Conservation (phyloP, 176 grass and related monocot species). For the Thinopyrum elongatum region DNA sequence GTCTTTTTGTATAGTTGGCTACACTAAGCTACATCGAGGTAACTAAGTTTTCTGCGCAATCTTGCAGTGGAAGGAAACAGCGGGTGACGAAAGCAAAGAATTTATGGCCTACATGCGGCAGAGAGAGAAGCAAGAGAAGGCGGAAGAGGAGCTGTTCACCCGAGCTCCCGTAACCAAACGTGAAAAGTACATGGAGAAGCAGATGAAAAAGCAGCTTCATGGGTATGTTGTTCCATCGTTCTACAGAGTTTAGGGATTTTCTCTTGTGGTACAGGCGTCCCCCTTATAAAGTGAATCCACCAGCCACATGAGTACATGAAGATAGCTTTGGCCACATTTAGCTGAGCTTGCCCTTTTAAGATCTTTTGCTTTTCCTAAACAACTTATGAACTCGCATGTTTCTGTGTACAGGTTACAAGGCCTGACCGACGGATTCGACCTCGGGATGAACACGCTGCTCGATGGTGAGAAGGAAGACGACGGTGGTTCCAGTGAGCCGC, state of each 20-base stretch:
- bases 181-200: slow-evolving; percentile 70
- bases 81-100: slow-evolving; percentile 85
- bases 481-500: background rate
- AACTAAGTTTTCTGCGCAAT: background rate
- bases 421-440: slow-evolving; percentile 38
- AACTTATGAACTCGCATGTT: background rate
- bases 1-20: background rate
- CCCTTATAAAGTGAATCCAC: background rate
- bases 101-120: slow-evolving; percentile 58
- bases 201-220: slow-evolving; percentile 60
- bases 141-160: slow-evolving; percentile 82
- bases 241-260: background rate
- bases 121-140: slow-evolving; percentile 57
- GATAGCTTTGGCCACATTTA: background rate
- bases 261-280: background rate
- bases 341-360: background rate
- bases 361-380: background rate
- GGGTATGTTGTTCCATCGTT: slow-evolving; percentile 49
- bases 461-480: slow-evolving; percentile 35
- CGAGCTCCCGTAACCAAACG: slow-evolving; percentile 74
- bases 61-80: slow-evolving; percentile 67
- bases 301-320: background rate
- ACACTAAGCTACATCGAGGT: background rate
- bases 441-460: slow-evolving; percentile 45
- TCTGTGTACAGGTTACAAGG: slow-evolving; percentile 33